Base-by-base conservation (phyloP, 495 filamentous ascomycete genomes). In the Polyplosphaeria fusca region DNA sequence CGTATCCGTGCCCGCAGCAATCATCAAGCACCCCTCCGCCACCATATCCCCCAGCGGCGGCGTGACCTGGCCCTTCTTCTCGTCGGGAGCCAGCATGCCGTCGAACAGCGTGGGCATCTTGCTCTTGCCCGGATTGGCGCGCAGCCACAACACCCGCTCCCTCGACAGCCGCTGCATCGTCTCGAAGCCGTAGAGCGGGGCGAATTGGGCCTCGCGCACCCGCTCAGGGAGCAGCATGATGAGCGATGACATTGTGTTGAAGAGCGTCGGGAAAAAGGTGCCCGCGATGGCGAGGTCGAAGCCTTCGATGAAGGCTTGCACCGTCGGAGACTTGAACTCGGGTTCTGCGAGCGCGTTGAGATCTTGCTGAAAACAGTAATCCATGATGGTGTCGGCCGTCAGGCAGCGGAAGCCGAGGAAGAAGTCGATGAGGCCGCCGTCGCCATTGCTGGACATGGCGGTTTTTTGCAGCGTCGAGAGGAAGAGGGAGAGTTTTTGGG, bases 311-410 rank as follows among this genome's bases (percentile, higher is more conserved):
- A 52, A 25, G 18, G 30, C 35, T 2, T 41, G 23, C 1, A 52
- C 38, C 5, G 22, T 40, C 23, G 27, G n/a, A 30, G 18, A 37
- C 32, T 42, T 1, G 23, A 52, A 52, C 35, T 20, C 49, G 13
- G 49, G 49, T 16, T 41, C 35, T 14, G 20, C 18, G 16, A 52
- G 22, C 22, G 38, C 38, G 13, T 27, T 39, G 14, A 52, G 5
- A 18, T 52, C 49, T n/a, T 52, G 18, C 32, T 52, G 49, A 25
- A 52, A 52, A 22, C 49, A 52, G 23, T 41, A 52, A 42, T 52
- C 49, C 49, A 52, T 52, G 3, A 52, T 19, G 7, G 38, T 41
- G 27, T 52, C 49, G 7, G 37, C 37, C 3, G 35, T 52, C 13
- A 52, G 24, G 30, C 49, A 52, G 18, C 49, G 14, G 32, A 52